Base-by-base conservation (phyloP, 2,329 filamentous ascomycete species). In the Endoconidiophora laricicola region DNA sequence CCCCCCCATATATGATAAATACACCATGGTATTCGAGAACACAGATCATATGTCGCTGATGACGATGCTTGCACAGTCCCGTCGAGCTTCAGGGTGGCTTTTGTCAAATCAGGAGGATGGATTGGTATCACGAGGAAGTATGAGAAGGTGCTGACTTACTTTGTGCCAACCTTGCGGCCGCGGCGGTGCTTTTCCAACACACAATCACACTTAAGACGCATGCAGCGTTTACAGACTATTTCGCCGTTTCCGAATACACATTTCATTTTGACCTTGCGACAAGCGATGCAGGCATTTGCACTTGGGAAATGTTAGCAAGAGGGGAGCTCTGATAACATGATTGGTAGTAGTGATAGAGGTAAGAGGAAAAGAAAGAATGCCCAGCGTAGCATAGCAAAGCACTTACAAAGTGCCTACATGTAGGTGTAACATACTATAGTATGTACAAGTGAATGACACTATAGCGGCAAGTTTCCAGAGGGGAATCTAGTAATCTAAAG, bases 221-320 rank as follows among this genome's bases (percentile, higher is more conserved):
- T 55, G 52, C 65, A 67, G 5, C 65, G 61, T 40, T 63, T 60
- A 49, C 65, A 67, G 14, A 46, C 58, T 5, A 55, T 49, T n/a
- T 52, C 55, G 26, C 53, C 54, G 14, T 49, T 51, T 14, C 54
- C 56, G 6, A 57, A 52, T 12, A 54, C 56, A 50, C 65, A 67
- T 49, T 62, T 66, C 60, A 66, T 64, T 54, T 67, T 67, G 14
- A 66, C 60, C 18, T 57, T 62, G 41, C 65, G 58, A 49, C 65
- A 67, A 52, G 59, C 54, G 6, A 65, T 58, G 52, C 65, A 67
- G 22, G 65, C 65, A 48, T 59, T 60, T 2, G 49, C 48, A 20
- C 48, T 50, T 12, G 14, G 20, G 7, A 9, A 29, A n/a, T 4
- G 29, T 20, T 12, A 38, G 39, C 18, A 18, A 7, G 16, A 16